Percentiles rank a stretch among this genome's conserved stretches.
phyloP scores from a whole-genome alignment of 768 basidiomycete species.

The Hygrocybe punicea region DNA sequence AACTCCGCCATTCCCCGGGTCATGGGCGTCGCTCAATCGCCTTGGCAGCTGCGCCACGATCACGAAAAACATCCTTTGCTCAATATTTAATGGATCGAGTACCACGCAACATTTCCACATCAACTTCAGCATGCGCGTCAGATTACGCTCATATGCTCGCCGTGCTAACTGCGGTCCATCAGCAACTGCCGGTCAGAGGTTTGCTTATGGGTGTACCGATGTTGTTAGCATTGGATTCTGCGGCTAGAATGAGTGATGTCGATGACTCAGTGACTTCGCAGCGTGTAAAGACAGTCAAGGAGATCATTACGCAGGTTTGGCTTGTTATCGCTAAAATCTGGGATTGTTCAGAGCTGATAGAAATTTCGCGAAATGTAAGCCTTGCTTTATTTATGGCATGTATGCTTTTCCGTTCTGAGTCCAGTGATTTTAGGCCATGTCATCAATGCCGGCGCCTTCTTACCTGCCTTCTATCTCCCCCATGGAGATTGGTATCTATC shows the following conservation, averaged over 20 bases:
- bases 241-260: conserved; percentile 42
- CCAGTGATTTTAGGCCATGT: conserved; percentile 41
- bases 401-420: conserved; percentile 7
- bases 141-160: conserved; percentile 74
- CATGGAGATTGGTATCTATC: conserved; percentile 41
- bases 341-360: conserved; percentile 54
- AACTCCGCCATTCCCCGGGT: conserved; percentile 33
- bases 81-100: conserved; percentile 50
- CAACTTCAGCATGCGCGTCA: conserved; percentile 57
- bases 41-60: conserved; percentile 43
- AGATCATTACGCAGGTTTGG: conserved; percentile 65
- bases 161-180: conserved; percentile 63
- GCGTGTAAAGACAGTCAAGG: conserved; percentile 55
- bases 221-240: conserved; percentile 69
- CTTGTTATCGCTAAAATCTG: conserved; percentile 65
- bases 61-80: conserved; percentile 56
- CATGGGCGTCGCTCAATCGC: conserved; percentile 48
- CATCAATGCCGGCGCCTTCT: conserved; percentile 36
- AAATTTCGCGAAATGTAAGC: conserved; percentile 54
- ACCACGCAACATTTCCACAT: conserved; percentile 40
- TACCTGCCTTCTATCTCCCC: conserved; percentile 36
- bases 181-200: conserved; percentile 70
- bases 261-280: conserved; percentile 38
- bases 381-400: conserved; percentile 5
- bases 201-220: conserved; percentile 80